Conservation (phyloP, 257 asterid species). For the Knoxia roxburghii region DNA sequence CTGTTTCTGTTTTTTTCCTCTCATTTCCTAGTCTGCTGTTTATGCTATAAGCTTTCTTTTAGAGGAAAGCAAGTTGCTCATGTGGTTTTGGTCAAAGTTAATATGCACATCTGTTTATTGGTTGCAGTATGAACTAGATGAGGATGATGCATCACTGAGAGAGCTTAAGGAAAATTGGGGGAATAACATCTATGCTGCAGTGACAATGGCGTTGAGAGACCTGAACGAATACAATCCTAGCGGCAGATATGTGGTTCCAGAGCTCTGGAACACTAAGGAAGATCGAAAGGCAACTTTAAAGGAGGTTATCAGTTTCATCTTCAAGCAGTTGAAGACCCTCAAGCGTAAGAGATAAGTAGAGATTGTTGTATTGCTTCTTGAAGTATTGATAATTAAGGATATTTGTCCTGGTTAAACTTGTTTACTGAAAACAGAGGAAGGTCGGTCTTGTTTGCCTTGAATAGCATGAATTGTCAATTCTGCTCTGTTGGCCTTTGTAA, state of each 20-base stretch:
- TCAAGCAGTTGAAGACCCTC: constrained; percentile 28
- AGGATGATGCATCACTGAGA: constrained; percentile 22
- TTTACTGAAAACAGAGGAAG: no score
- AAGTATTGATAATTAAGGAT: no score
- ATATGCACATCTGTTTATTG: not conserved
- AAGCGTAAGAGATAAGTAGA: constrained; percentile 26
- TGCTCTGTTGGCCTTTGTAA: no score
- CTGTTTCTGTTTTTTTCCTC: not conserved
- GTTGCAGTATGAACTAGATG: constrained; percentile 27
- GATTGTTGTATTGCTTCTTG: not conserved
- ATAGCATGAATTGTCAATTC: no score
- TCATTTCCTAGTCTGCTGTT: not conserved
- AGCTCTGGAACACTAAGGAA: constrained; percentile 42
- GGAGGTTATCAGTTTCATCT: constrained; percentile 33
- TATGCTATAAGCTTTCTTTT: not conserved
- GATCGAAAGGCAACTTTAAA: constrained; percentile 39
- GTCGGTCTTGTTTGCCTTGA: no score
- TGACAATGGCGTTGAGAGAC: constrained; percentile 32
- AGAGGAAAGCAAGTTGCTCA: not conserved
- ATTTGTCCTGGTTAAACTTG: no score
- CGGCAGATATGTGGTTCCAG: constrained; percentile 39
- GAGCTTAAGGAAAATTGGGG: constrained; percentile 31
- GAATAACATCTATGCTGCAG: constrained; percentile 23
- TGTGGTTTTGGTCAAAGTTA: not conserved
- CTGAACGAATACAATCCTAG: constrained; percentile 41